A percentile compares a stretch with the other conserved stretches of the same genome.
These are phyloP conservation scores for Striga asiatica DNA, from an alignment of 257 asterid species.

Conservation along the genomic window DNA sequence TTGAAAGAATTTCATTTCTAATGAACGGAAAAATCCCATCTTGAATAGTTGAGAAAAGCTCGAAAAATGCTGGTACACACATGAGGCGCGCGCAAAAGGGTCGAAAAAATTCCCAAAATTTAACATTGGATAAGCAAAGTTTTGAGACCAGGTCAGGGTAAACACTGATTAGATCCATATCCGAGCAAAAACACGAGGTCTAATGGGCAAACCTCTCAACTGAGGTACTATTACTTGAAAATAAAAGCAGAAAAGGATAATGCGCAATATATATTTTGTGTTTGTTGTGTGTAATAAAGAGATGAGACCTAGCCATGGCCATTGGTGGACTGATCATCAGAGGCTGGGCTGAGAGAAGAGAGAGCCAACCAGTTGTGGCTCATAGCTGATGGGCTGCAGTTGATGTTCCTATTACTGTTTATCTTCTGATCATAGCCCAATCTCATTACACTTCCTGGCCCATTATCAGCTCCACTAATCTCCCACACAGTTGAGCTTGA, in stretches of 20 bases:
- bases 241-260: not conserved
- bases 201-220: not conserved
- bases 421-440: conserved; percentile 9
- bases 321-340: conserved; percentile 36
- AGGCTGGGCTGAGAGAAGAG: conserved; percentile 36
- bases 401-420: conserved; percentile 11
- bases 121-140: not conserved
- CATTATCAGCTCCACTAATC: conserved; percentile 9
- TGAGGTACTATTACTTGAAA: too few relatives aligned
- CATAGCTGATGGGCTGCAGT: conserved; percentile 24
- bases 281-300: not conserved
- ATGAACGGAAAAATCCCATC: too few relatives aligned
- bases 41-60: too few relatives aligned
- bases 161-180: not conserved
- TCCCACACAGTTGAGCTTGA: conserved; percentile 20
- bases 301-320: conserved; percentile 21
- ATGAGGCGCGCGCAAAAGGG: too few relatives aligned
- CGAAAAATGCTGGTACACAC: too few relatives aligned
- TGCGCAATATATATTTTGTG: not conserved
- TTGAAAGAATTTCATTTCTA: too few relatives aligned
- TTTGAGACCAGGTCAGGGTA: not conserved
- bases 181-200: too few relatives aligned
- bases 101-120: not conserved
- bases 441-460: conserved; percentile 9
- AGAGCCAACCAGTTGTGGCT: conserved; percentile 60